Percentiles rank a stretch among this genome's conserved stretches.
Evolutionary conservation across 306 rosid species (phyloP).

Genomic region (Ziziphus jujuba): DNA sequence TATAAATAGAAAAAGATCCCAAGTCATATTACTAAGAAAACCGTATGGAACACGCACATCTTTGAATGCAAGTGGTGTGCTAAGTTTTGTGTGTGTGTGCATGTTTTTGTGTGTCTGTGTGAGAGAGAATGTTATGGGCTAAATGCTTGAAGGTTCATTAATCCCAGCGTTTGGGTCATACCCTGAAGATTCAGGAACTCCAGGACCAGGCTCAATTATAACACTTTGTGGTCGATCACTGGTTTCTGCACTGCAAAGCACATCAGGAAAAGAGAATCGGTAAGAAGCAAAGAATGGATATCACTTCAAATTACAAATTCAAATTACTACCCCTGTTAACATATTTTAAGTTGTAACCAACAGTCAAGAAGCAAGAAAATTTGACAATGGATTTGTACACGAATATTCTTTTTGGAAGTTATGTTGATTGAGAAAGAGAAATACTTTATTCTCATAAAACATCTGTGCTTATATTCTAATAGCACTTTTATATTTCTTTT

Average conservation of each 20-base stretch:
- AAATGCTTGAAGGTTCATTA: not conserved
- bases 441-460: not conserved
- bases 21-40: no score
- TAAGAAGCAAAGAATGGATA: conserved; percentile 1
- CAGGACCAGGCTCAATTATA: conserved; percentile 33
- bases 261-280: conserved; percentile 1
- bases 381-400: not conserved
- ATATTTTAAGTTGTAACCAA: not conserved
- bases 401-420: not conserved
- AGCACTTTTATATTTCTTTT: no score
- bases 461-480: no score
- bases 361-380: not conserved
- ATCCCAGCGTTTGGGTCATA: conserved; percentile 22
- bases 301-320: not conserved
- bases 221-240: conserved; percentile 36
- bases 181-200: conserved; percentile 49
- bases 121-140: not conserved
- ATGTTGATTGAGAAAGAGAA: not conserved
- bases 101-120: not conserved
- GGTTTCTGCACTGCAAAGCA: conserved; percentile 46
- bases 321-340: not conserved
- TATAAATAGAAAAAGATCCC: no score
- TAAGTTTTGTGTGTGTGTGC: no score
- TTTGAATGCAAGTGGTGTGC: not conserved
- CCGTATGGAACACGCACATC: no score